phyloP scores from a whole-genome alignment of 495 filamentous ascomycete species.

The Penicillium salamii region DNA sequence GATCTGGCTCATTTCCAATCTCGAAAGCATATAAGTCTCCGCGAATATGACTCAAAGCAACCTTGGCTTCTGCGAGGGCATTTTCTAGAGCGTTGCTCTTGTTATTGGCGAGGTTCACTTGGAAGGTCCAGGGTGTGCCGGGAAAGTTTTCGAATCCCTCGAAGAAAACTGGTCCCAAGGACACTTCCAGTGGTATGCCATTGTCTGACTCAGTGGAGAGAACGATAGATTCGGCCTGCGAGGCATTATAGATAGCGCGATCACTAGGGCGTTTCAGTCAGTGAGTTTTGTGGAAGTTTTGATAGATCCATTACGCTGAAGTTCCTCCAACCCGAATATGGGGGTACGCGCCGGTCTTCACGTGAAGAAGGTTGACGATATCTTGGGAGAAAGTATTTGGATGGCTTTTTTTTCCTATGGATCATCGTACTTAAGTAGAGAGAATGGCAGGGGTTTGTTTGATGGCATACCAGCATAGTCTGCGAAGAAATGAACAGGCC shows the following conservation, averaged over 20 bases:
- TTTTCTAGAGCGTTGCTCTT: slow-evolving; percentile 12
- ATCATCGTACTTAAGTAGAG: neutral
- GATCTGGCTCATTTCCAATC: slow-evolving; percentile 17
- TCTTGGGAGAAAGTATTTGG: slow-evolving; percentile 16
- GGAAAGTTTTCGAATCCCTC: slow-evolving; percentile 19
- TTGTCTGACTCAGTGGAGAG: slow-evolving; percentile 10
- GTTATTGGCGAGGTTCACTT: slow-evolving; percentile 19
- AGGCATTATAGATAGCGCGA: slow-evolving; percentile 13
- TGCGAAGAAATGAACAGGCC: slow-evolving; percentile 10
- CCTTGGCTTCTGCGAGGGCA: slow-evolving; percentile 9
- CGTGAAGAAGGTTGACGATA: slow-evolving; percentile 9
- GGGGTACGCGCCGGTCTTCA: slow-evolving; percentile 9
- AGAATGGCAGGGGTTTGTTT: neutral
- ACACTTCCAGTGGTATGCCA: slow-evolving; percentile 16
- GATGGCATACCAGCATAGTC: slow-evolving; percentile 7
- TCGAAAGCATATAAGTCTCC: slow-evolving; percentile 14
- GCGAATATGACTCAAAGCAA: slow-evolving; percentile 13
- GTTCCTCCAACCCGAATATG: slow-evolving; percentile 17
- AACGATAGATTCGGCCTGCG: slow-evolving; percentile 10
- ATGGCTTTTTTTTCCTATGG: slow-evolving; percentile 9
- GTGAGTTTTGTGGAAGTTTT: neutral
- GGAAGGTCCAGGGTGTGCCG: slow-evolving; percentile 15
- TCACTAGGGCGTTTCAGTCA: slow-evolving; percentile 1
- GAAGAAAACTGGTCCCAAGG: slow-evolving; percentile 7
- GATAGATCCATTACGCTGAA: slow-evolving; percentile 3